Base-by-base conservation (phyloP, 192 early-diverging fungal genomes). In the Entomortierella lignicola region DNA sequence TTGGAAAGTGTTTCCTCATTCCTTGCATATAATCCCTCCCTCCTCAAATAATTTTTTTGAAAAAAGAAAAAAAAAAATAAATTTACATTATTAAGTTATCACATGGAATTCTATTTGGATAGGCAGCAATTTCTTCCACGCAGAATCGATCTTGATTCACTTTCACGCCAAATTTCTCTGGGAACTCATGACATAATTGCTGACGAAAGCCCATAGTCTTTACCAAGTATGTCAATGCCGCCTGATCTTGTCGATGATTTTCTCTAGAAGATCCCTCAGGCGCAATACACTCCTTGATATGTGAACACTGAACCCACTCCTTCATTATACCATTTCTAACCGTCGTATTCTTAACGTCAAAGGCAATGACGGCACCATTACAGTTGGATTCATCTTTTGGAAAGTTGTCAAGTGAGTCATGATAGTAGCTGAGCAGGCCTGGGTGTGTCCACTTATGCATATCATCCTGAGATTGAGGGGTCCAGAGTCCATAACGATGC, bases 221-320 rank as follows among this genome's bases (percentile, higher is more conserved):
- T 31, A 64, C 80, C 31, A 88, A 59, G 48, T 82, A 83, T 0
- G 85, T 86, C n/a, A 88, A 53, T 0, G 83, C 83, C 0, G 87
- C 63, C 29, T 82, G 81, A 50, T 82, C 81, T 48, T 82, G 87
- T 8, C 87, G 79, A 80, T 88, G 87, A 31, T 88, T 88, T 1
- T 25, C 44, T 8, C 87, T 52, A 1, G 74, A 75, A 2, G 85
- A 84, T 0, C 85, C 87, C 26, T 69, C 39, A 18, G 85, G 87
- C 0, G 87, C 87, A 58, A 88, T 88, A 59, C 87, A 88, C 11
- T 85, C 66, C 56, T 86, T 81, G 31, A 56, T 66, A 25, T 63
- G 23, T 0, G 73, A 80, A 63, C 85, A 88, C 7, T 80, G 39
- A 4, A 77, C 64, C 87, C 87, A 88, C 1, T 84, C 81, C 8